Evolutionary conservation across 805 yeast species (phyloP).

Genomic region (Candida sanyiensis): DNA sequence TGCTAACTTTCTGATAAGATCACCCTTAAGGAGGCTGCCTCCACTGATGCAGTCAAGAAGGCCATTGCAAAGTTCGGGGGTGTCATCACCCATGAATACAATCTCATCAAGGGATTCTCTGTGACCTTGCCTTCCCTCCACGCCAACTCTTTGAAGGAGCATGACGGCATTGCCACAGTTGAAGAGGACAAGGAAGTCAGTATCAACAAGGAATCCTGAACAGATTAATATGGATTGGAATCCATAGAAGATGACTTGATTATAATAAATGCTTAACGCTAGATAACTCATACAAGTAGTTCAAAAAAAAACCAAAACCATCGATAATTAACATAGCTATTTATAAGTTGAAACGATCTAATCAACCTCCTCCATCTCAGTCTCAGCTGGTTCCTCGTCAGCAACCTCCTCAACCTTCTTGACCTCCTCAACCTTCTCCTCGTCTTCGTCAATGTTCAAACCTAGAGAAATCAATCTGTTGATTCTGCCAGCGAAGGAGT

Average conservation of each 20-base stretch:
- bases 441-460: slow-evolving; percentile 93
- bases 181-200: slow-evolving; percentile 68
- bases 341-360: slow-evolving; percentile 32
- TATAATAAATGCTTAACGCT: background rate
- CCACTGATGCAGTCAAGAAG: slow-evolving; percentile 35
- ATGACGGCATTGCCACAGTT: slow-evolving; percentile 49
- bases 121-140: slow-evolving; percentile 51
- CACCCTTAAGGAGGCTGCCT: slow-evolving; percentile 34
- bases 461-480: slow-evolving; percentile 98
- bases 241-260: too few species aligned
- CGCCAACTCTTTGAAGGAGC: slow-evolving; percentile 38
- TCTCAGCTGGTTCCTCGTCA: slow-evolving; percentile 81
- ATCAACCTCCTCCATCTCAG: slow-evolving; percentile 99
- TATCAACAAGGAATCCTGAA: slow-evolving; percentile 15
- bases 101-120: slow-evolving; percentile 61
- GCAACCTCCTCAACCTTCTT: slow-evolving; percentile 67
- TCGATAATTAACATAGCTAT: slow-evolving; percentile 1
- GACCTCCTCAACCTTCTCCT: slow-evolving; percentile 48
- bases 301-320: background rate
- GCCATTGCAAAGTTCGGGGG: slow-evolving; percentile 52
- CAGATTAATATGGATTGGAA: background rate
- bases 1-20: slow-evolving; percentile 23
- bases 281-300: background rate
- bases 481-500: slow-evolving; percentile 94
- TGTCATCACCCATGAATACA: slow-evolving; percentile 52